These are phyloP conservation scores for Beta corolliflora DNA, from an alignment of 179 eudicot genomes.

Conservation along the genomic window DNA sequence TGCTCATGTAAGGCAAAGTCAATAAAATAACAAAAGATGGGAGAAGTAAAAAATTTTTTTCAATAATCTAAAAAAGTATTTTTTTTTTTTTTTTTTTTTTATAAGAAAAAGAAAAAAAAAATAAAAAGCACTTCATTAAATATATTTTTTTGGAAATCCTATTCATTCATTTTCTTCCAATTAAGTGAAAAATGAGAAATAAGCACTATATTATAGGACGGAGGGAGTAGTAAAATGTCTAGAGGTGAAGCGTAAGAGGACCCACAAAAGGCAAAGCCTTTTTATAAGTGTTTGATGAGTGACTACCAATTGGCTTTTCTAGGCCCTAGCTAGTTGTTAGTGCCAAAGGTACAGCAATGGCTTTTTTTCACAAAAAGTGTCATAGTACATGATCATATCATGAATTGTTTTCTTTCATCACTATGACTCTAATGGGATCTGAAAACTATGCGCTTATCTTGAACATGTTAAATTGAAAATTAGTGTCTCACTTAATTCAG, in stretches of 20 bases:
- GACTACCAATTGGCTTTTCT: conserved; percentile 20
- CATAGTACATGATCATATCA: neutral
- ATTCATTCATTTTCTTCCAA: no score
- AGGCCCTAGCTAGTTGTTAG: conserved; percentile 11
- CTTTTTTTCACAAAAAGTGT: conserved; percentile 5
- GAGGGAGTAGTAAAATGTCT: neutral
- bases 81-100: no score
- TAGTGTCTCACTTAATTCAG: neutral
- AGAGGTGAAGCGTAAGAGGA: conserved; percentile 14
- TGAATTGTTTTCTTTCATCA: neutral
- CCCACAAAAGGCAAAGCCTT: conserved; percentile 4
- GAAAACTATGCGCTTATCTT: neutral
- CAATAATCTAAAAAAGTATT: no score
- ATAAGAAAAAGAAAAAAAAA: no score
- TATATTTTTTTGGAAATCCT: no score
- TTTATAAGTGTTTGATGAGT: conserved; percentile 9
- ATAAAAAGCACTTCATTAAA: no score
- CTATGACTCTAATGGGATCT: neutral
- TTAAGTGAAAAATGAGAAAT: no score
- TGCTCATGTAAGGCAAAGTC: no score
- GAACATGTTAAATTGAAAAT: neutral
- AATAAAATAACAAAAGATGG: no score
- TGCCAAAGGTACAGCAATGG: conserved; percentile 10
- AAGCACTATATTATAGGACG: no score
- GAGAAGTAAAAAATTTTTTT: no score